Evolutionary conservation across 1,284 basidiomycete genomes (phyloP).

Genomic region (Ganoderma leucocontextum): DNA sequence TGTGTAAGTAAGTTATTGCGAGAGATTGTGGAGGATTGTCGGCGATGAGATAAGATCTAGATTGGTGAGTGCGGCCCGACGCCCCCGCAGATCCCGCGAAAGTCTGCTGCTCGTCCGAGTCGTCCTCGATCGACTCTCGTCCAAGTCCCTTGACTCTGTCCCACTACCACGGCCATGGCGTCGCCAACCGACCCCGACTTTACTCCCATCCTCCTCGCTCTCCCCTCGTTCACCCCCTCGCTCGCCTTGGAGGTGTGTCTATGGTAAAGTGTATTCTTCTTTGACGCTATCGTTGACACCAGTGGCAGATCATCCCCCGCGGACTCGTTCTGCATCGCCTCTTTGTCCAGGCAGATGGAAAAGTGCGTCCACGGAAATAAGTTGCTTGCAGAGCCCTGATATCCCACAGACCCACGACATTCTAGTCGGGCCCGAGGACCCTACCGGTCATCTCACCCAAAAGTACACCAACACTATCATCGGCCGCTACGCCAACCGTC

Average conservation of each 20-base stretch:
- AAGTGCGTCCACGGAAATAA: constrained; percentile 47
- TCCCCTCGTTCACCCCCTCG: constrained; percentile 62
- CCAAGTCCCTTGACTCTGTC: constrained; percentile 3
- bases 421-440: constrained; percentile 73
- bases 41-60: constrained; percentile 25
- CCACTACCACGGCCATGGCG: constrained; percentile 41
- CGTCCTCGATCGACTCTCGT: not conserved
- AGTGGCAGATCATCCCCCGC: constrained; percentile 63
- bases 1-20: too few relatives aligned
- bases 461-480: constrained; percentile 79
- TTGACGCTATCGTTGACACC: constrained; percentile 20
- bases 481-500: constrained; percentile 76
- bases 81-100: not conserved
- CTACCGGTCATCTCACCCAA: constrained; percentile 62
- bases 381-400: constrained; percentile 4
- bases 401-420: constrained; percentile 71
- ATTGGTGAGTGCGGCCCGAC: not conserved
- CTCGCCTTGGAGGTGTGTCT: constrained; percentile 62
- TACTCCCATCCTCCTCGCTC: constrained; percentile 58
- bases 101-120: not conserved
- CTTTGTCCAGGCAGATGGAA: constrained; percentile 68
- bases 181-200: constrained; percentile 46
- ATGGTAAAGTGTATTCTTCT: constrained; percentile 9
- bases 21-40: not conserved
- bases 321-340: constrained; percentile 74